Conservation (phyloP, 495 filamentous ascomycete species). For the Xeromyces bisporus region DNA sequence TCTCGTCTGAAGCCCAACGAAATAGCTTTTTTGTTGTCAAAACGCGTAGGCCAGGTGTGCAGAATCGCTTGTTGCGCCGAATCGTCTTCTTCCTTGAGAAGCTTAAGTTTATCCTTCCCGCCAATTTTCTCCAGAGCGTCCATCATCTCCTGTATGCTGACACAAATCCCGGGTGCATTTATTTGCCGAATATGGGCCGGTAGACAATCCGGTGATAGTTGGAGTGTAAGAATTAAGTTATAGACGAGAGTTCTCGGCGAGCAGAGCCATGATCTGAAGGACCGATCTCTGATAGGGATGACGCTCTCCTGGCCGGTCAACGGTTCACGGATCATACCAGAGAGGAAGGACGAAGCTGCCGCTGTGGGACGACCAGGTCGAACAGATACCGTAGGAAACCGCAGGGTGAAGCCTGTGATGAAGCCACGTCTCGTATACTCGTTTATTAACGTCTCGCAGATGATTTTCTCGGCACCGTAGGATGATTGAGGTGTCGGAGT, state of each 20-base stretch:
- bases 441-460: conserved; percentile 56
- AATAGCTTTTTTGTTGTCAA: conserved; percentile 42
- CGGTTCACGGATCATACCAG: conserved; percentile 55
- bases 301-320: conserved; percentile 46
- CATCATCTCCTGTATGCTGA: conserved; percentile 58
- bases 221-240: conserved; percentile 50
- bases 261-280: conserved; percentile 47
- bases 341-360: conserved; percentile 60
- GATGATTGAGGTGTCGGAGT: conserved; percentile 49
- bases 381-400: conserved; percentile 62
- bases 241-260: conserved; percentile 48
- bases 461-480: conserved; percentile 68
- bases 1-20: conserved; percentile 45
- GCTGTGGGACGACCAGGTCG: conserved; percentile 56
- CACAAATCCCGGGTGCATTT: conserved; percentile 57
- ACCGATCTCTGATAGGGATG: conserved; percentile 37
- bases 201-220: conserved; percentile 34
- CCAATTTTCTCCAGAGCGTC: conserved; percentile 53
- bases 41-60: conserved; percentile 53
- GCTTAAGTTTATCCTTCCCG: conserved; percentile 45
- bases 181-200: conserved; percentile 43
- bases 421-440: conserved; percentile 57
- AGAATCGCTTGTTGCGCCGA: conserved; percentile 51
- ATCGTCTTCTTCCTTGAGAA: conserved; percentile 51
- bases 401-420: conserved; percentile 47